Evolutionary conservation across 1,284 basidiomycete species (phyloP), one percentile per base, ranked within the genome.

Genomic region (Anthracocystis walkeri): DNA sequence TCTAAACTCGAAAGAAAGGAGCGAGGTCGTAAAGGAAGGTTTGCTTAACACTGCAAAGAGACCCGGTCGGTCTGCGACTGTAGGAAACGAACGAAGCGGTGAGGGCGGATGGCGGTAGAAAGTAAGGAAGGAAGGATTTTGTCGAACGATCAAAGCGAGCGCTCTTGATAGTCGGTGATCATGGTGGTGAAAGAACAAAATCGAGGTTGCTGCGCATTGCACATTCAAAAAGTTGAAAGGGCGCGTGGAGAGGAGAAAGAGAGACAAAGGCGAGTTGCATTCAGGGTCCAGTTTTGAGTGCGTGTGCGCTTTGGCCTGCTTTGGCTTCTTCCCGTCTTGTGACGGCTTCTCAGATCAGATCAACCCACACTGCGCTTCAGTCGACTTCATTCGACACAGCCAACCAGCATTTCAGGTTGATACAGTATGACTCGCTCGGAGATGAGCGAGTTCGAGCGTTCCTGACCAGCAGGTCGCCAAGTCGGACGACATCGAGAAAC

Each of bases 221-320:
- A 8, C 45, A 18, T 29, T 4, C 25, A 18, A 35, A n/a, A 55
- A 38, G 21, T n/a, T 12, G 4, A 52, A 40, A 52, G 33, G 11
- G 27, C 25, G 51, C 44, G 41, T 16, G 41, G 3, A 21, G 44
- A n/a, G 48, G 12, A 11, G 3, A 18, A 10, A 18, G 14, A 29
- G 52, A 48, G 23, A 25, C 21, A 23, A 48, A 58, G 35, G 35
- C 35, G 35, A 38, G 35, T 49, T 52, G 49, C 61, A 57, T 65
- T 52, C 55, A 65, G 56, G 62, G 62, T 63, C 51, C 51, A 53
- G 18, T 23, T 12, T 50, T 2, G 27, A 31, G 27, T 48, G 25
- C 4, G 27, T 48, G 25, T 49, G 48, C 48, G 48, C 48, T 49
- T 49, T 31, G 48, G 29, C 48, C 48, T 2, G 29, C n/a, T 48